Conservation (phyloP, 106 monocot genomes). For the Allium sativum region DNA sequence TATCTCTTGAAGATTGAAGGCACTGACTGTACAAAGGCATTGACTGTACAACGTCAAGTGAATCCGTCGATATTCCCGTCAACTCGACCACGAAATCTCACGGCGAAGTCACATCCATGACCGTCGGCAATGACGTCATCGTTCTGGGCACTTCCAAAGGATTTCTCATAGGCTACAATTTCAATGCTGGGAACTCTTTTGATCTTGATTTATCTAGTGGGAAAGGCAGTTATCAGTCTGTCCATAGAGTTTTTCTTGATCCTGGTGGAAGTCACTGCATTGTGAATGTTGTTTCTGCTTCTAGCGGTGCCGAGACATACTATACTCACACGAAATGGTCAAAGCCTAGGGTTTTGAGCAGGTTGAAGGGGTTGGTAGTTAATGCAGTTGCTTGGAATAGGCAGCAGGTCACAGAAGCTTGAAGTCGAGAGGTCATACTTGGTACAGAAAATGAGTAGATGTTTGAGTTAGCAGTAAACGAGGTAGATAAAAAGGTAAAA, state of each 20-base stretch:
- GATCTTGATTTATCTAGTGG: slow-evolving; percentile 72
- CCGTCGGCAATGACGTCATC: slow-evolving; percentile 91
- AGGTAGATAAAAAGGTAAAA: slow-evolving; percentile 94
- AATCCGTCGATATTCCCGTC: slow-evolving; percentile 71
- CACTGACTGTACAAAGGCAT: too few relatives aligned
- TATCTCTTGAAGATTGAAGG: too few relatives aligned
- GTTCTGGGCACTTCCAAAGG: slow-evolving; percentile 83
- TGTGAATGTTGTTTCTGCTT: slow-evolving; percentile 36
- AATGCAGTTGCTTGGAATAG: slow-evolving; percentile 95
- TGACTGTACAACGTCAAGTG: too few relatives aligned
- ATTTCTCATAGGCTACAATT: slow-evolving; percentile 81
- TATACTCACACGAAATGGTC: slow-evolving; percentile 66
- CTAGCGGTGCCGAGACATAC: slow-evolving; percentile 54
- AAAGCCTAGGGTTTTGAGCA: slow-evolving; percentile 46
- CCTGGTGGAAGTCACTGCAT: slow-evolving; percentile 93
- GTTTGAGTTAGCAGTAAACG: slow-evolving; percentile 77
- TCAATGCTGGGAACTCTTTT: slow-evolving; percentile 49
- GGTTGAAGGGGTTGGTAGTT: slow-evolving; percentile 63
- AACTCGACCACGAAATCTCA: slow-evolving; percentile 64
- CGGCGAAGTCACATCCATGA: slow-evolving; percentile 86
- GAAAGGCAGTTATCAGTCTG: slow-evolving; percentile 57
- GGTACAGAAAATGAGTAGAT: slow-evolving; percentile 85
- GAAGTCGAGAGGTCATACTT: slow-evolving; percentile 84
- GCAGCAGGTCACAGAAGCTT: slow-evolving; percentile 84
- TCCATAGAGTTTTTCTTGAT: slow-evolving; percentile 77